phyloP scores from a whole-genome alignment of 164 flowering plant species.

The Hamamelis virginiana region DNA sequence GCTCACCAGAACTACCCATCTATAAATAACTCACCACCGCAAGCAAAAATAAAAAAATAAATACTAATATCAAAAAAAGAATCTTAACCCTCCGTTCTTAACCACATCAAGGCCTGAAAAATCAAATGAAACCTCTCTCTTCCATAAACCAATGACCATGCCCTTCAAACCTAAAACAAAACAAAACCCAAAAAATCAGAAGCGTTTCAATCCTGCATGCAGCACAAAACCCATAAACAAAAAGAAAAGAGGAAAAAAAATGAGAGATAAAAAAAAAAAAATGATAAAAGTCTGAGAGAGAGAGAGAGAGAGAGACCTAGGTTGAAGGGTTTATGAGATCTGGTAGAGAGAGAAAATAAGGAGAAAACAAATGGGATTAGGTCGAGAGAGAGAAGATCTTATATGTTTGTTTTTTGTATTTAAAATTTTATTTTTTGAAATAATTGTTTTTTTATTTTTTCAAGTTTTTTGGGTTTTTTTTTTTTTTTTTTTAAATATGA shows the following conservation, averaged over 20 bases:
- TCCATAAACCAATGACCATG: slow-evolving; percentile 10
- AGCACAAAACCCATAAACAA: slow-evolving; percentile 17
- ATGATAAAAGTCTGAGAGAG: not conserved
- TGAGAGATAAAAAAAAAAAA: not conserved
- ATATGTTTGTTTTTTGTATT: not conserved
- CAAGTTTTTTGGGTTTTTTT: not conserved
- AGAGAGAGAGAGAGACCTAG: not conserved
- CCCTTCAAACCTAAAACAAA: slow-evolving; percentile 6
- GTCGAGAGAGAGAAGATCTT: not conserved
- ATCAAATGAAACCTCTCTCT: slow-evolving; percentile 4
- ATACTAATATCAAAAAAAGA: slow-evolving; percentile 4
- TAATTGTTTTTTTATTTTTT: no score
- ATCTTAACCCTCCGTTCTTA: slow-evolving; percentile 18
- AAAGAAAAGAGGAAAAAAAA: not conserved
- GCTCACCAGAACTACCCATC: slow-evolving; percentile 55
- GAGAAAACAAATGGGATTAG: not conserved
- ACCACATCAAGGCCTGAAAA: slow-evolving; percentile 9
- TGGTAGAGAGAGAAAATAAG: not conserved
- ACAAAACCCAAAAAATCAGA: slow-evolving; percentile 10
- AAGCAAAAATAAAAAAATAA: not conserved
- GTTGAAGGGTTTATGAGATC: slow-evolving; percentile 1
- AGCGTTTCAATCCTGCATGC: slow-evolving; percentile 11
- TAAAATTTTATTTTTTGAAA: no score
- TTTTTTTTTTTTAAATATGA: not conserved
- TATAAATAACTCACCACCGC: slow-evolving; percentile 1